Base-by-base conservation (phyloP, 805 yeast genomes). In the Candida quercuum region DNA sequence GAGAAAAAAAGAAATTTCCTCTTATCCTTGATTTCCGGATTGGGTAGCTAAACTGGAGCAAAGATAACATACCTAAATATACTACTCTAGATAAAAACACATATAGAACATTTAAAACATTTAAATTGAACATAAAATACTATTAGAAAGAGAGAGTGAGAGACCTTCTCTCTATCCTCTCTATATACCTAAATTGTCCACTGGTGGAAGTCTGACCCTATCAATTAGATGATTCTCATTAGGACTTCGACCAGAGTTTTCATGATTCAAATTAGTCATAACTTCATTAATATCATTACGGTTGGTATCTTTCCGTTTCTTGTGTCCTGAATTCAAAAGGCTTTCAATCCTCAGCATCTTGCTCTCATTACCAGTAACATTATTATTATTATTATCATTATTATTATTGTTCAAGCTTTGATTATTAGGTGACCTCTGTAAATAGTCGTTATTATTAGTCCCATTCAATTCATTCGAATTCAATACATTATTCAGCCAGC, bases 311-410 rank as follows among this genome's bases (percentile, higher is more conserved):
- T 43, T 30, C 11, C 37, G 40, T 12, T 27, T 29, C 4, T 33
- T 20, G 25, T n/a, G n/a, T n/a, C n/a, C n/a, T n/a, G n/a, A n/a
- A n/a, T 52, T 52, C 32, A 52, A 27, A 21, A 52, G 28, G 18
- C 42, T 45, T 21, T 47, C 52, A 16, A 52, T 50, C 23, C 38
- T 44, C 12, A 51, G 25, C 27, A 45, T 52, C 17, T 35, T 47
- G 9, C 35, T 31, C 22, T 42, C 41, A 21, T 32, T 36, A 32
- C 29, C 41, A 26, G 36, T 41, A 20, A 35, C n/a, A n/a, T n/a
- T n/a, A n/a, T n/a, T n/a, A n/a, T n/a, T n/a, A n/a, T n/a, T n/a
- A n/a, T n/a, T n/a, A n/a, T n/a, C n/a, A 25, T 25, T 27, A 28
- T 12, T 17, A 4, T 23, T 27, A 21, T 18, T 24, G 28, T 32